Percentiles rank a stretch among this genome's conserved stretches.
Conservation (phyloP, 306 rosid species). For the Vicia villosa region DNA sequence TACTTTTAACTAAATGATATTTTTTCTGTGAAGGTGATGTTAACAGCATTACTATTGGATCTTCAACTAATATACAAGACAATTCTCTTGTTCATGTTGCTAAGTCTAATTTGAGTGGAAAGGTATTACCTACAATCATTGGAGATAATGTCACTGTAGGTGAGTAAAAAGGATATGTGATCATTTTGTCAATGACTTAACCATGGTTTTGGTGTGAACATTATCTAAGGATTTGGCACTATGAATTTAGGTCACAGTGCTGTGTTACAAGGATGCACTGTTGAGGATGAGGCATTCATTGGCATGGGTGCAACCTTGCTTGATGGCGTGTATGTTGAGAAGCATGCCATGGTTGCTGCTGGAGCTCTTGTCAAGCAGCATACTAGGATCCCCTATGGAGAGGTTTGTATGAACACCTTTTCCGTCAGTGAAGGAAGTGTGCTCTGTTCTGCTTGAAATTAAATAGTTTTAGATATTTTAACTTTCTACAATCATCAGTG, state of each 20-base stretch:
- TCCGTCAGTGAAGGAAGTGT: constrained; percentile 2
- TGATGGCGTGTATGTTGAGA: constrained; percentile 88
- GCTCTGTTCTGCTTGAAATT: constrained; percentile 6
- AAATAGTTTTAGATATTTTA: constrained; percentile 20
- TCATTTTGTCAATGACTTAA: constrained; percentile 30
- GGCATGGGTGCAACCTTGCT: constrained; percentile 97
- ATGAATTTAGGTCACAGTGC: constrained; percentile 76
- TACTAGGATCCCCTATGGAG: constrained; percentile 89
- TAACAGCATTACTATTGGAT: constrained; percentile 57
- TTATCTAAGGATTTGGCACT: constrained; percentile 29
- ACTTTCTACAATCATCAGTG: background rate
- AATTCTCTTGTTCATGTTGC: constrained; percentile 94
- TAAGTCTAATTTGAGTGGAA: constrained; percentile 84
- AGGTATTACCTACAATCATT: constrained; percentile 82
- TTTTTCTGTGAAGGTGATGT: constrained; percentile 50
- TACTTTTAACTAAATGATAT: constrained; percentile 18
- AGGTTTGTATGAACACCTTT: constrained; percentile 60
- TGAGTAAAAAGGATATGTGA: constrained; percentile 48
- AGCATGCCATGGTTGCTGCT: constrained; percentile 93
- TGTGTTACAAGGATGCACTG: constrained; percentile 89
- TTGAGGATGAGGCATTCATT: constrained; percentile 96
- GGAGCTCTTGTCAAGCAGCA: constrained; percentile 97
- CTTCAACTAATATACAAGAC: constrained; percentile 95
- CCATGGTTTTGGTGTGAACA: constrained; percentile 22
- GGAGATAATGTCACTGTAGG: constrained; percentile 97